phyloP scores from a whole-genome alignment of 495 filamentous ascomycete species.

The Lepidopterella palustris region DNA sequence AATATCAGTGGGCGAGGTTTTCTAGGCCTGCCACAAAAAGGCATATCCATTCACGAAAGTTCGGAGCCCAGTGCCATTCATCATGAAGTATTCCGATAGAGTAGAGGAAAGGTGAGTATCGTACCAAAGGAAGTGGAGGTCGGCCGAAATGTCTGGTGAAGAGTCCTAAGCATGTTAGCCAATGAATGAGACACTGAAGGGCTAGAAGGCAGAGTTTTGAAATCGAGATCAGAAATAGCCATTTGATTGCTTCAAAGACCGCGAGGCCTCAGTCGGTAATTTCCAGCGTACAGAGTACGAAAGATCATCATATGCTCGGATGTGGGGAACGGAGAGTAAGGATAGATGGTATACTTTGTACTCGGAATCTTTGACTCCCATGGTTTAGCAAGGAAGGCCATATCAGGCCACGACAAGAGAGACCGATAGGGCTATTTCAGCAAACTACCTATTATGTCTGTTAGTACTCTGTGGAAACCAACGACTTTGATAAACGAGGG shows the following conservation, averaged over 20 bases:
- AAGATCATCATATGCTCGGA: constrained; percentile 64
- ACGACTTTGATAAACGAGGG: not conserved
- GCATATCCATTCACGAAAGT: constrained; percentile 76
- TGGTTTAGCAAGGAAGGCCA: too few species aligned
- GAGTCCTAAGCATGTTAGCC: constrained; percentile 16
- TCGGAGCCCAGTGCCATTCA: constrained; percentile 99
- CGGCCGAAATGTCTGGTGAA: not conserved
- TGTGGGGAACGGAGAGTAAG: too few species aligned
- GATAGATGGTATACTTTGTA: too few species aligned
- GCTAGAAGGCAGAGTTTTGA: not conserved
- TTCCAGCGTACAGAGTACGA: constrained; percentile 94
- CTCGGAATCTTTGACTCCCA: too few species aligned
- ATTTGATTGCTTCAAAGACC: constrained; percentile 76
- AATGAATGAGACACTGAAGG: constrained; percentile 6
- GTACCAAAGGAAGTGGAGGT: constrained; percentile 3
- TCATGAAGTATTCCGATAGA: constrained; percentile 49
- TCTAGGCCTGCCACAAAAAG: constrained; percentile 99
- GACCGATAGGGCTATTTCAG: too few species aligned
- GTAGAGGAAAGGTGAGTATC: constrained; percentile 1
- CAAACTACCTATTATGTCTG: not conserved
- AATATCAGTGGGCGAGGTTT: constrained; percentile 99
- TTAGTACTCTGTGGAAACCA: not conserved
- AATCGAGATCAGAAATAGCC: constrained; percentile 79
- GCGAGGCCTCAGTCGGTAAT: constrained; percentile 94
- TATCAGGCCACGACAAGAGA: too few species aligned